Conservation (phyloP, 1,139 yeast genomes). For the Magnusiomyces paraingens region DNA sequence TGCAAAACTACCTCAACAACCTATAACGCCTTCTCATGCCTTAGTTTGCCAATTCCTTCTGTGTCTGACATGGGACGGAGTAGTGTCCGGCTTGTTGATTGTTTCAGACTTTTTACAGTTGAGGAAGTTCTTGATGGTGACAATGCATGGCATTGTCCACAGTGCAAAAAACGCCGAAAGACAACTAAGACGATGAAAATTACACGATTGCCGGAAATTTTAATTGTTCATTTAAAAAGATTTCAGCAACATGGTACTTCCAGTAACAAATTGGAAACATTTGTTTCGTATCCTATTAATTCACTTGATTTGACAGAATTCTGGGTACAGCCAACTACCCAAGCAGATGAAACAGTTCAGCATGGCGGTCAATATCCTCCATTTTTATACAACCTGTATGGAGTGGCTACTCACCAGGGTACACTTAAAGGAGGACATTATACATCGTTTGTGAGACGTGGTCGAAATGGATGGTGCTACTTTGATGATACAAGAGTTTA, state of each 20-base stretch:
- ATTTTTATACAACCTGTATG: slow-evolving; percentile 68
- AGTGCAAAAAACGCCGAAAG: slow-evolving; percentile 59
- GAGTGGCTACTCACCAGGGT: slow-evolving; percentile 88
- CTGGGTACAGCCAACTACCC: slow-evolving; percentile 52
- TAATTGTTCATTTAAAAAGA: slow-evolving; percentile 74
- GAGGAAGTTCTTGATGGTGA: slow-evolving; percentile 67
- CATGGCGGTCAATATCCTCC: slow-evolving; percentile 74
- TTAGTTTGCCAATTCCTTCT: slow-evolving; percentile 66
- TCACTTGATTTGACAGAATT: slow-evolving; percentile 61
- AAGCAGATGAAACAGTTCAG: slow-evolving; percentile 25
- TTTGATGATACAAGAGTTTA: slow-evolving; percentile 67
- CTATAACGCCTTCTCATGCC: slow-evolving; percentile 70
- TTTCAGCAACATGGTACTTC: slow-evolving; percentile 43
- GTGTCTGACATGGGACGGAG: slow-evolving; percentile 17
- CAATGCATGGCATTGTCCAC: slow-evolving; percentile 87
- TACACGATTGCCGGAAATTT: slow-evolving; percentile 64
- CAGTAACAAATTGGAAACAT: slow-evolving; percentile 51
- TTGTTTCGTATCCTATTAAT: slow-evolving; percentile 51
- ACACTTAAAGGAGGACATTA: slow-evolving; percentile 84
- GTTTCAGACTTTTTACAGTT: slow-evolving; percentile 64
- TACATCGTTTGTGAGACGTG: slow-evolving; percentile 73
- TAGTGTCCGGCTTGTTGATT: slow-evolving; percentile 48
- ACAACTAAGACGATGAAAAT: slow-evolving; percentile 64
- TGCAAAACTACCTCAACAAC: slow-evolving; percentile 83
- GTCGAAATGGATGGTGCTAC: slow-evolving; percentile 60